Percentiles rank a stretch among this genome's conserved stretches.
These are phyloP conservation scores for Galerina sulciceps DNA, from an alignment of 768 basidiomycete species.

Conservation along the genomic window DNA sequence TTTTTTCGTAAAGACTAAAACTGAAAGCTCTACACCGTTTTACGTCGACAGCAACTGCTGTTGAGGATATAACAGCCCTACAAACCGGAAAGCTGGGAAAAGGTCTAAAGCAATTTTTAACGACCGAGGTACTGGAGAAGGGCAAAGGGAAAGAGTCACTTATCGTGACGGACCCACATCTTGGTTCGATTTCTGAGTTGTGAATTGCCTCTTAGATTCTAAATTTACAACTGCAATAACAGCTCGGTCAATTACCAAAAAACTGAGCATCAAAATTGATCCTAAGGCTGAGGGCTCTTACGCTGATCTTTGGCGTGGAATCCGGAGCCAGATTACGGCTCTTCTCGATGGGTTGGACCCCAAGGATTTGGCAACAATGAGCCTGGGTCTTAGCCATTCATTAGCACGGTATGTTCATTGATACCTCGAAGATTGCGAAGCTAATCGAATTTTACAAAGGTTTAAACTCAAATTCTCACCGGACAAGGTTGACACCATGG, in stretches of 20 bases:
- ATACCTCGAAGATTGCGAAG: background rate
- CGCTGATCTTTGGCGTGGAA: conserved; percentile 92
- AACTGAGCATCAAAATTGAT: conserved; percentile 88
- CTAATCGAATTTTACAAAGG: conserved; percentile 39
- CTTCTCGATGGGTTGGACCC: conserved; percentile 91
- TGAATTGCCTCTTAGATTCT: background rate
- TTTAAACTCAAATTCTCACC: conserved; percentile 99
- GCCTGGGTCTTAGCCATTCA: conserved; percentile 95
- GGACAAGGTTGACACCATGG: conserved; percentile 99
- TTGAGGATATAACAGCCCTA: conserved; percentile 93
- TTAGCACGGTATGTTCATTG: conserved; percentile 71
- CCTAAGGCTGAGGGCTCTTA: conserved; percentile 54
- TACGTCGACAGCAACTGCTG: conserved; percentile 93
- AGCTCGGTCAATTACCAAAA: conserved; percentile 91
- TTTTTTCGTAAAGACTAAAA: conserved; percentile 70
- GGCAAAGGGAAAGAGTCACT: conserved; percentile 87
- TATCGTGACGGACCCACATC: conserved; percentile 86
- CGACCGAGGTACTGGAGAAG: conserved; percentile 84
- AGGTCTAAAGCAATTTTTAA: conserved; percentile 91
- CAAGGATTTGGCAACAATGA: conserved; percentile 96
- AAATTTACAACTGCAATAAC: conserved; percentile 3
- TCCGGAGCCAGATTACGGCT: conserved; percentile 84
- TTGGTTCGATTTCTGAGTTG: conserved; percentile 60
- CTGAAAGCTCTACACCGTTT: conserved; percentile 96
- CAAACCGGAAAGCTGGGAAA: conserved; percentile 94